Evolutionary conservation across 208 protist species (phyloP), one percentile per base, ranked within the genome.

Genomic region (Leishmania amazonensis): DNA sequence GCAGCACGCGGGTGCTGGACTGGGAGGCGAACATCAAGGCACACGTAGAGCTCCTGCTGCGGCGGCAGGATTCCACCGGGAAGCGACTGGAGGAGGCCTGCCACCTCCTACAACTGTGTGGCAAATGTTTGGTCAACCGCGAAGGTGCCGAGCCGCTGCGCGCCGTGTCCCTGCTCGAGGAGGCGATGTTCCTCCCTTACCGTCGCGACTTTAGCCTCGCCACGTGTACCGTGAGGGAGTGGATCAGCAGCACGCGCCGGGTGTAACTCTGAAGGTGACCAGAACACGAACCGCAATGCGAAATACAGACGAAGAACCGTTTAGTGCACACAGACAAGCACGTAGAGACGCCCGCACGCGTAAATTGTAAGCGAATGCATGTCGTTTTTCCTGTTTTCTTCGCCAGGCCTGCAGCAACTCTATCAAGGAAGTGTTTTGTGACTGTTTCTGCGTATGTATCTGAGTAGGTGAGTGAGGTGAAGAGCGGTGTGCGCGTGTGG

Each of bases 11-110:
- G 28, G 88, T 93, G 13, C 81, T 96, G 28, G 94, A 97, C 83
- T 97, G 94, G 92, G 87, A 93, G 31, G 72, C 62, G 7, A 97
- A 97, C 83, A 94, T 97, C 13, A 81, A 85, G 51, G 62, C 49
- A 1, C 89, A 97, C 65, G 91, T 96, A 42, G 58, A 85, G 49
- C 40, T 38, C 1, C 75, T 96, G 65, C 78, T 97, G 24, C 75
- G 51, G 4, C 17, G 40, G 9, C 77, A 87, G 24, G 88, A 95
- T 47, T 75, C 84, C 4, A 53, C 81, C n/a, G 72, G 68, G 8
- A 35, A 72, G 76, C 80, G 81, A 7, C 72, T 77, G 15, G 38
- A 65, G 58, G 75, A 84, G 28, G 89, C 89, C 68, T 24, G 40
- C n/a, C 76, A 73, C 1, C 81, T 97, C 31, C 84, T 96, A 19